Base-by-base conservation (phyloP, 805 yeast species). In the Ascoidea rubescens region DNA sequence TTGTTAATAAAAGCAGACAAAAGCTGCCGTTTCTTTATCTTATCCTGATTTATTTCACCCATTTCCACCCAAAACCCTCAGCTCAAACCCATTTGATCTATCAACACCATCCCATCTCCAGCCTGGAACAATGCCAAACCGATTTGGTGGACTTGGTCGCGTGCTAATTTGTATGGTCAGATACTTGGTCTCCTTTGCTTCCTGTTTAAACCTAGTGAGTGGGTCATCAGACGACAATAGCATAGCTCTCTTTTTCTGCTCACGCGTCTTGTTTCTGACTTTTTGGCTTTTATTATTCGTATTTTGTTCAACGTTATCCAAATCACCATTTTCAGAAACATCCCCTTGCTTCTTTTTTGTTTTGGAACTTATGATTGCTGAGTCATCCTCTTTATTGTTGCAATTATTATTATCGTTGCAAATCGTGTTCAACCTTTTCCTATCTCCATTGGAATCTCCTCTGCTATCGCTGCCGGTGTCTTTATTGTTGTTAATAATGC, bases 21-120 rank as follows among this genome's bases (percentile, higher is more conserved):
- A n/a, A n/a, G n/a, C n/a, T n/a, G n/a, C n/a, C n/a, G n/a, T n/a
- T n/a, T n/a, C n/a, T n/a, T n/a, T n/a, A n/a, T n/a, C n/a, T n/a
- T n/a, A n/a, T n/a, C n/a, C n/a, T n/a, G n/a, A n/a, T n/a, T n/a
- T n/a, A n/a, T n/a, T n/a, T n/a, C n/a, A n/a, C n/a, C n/a, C n/a
- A n/a, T n/a, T n/a, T n/a, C n/a, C n/a, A n/a, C n/a, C n/a, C n/a
- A n/a, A n/a, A n/a, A n/a, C n/a, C n/a, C n/a, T 69, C 49, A 67
- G 70, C 62, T 90, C 98, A 65, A 85, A 90, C 4, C 96, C 96
- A 62, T 84, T 90, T 0, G 95, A 80, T 54, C 98, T 69, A 65
- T 87, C 90, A 1, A 90, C 81, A 0, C 97, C 97, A 64, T 87
- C 96, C 98, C 98, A 90, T 53, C 87, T 71, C 57, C 71, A 70